These are phyloP conservation scores for Wickerhamomyces sydowiorum DNA, from an alignment of 805 yeast species.

Conservation along the genomic window DNA sequence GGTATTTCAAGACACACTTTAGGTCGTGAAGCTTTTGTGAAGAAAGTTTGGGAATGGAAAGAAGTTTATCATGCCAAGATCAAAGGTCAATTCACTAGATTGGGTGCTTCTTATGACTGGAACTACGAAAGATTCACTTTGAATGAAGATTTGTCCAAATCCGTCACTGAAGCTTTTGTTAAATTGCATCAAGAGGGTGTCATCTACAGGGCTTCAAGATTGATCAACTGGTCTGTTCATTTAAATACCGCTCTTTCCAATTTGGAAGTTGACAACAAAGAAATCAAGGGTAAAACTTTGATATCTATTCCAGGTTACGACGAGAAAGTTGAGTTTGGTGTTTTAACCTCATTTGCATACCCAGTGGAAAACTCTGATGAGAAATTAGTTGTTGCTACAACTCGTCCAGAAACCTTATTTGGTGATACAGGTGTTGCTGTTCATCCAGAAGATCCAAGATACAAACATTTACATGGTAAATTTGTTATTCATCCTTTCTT, in stretches of 20 bases:
- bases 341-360: constrained; percentile 91
- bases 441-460: constrained; percentile 92
- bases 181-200: constrained; percentile 90
- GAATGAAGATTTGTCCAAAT: constrained; percentile 66
- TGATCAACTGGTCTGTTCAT: constrained; percentile 95
- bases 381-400: constrained; percentile 87
- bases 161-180: constrained; percentile 90
- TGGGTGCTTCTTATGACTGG: constrained; percentile 99
- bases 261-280: constrained; percentile 93
- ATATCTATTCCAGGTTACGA: constrained; percentile 87
- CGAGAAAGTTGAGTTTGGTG: constrained; percentile 91
- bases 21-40: constrained; percentile 86
- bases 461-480: constrained; percentile 92
- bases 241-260: constrained; percentile 94
- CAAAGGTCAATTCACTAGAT: constrained; percentile 72
- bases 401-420: constrained; percentile 97
- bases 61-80: constrained; percentile 86
- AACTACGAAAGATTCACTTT: constrained; percentile 89
- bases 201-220: constrained; percentile 87
- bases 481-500: constrained; percentile 86
- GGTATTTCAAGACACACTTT: constrained; percentile 89
- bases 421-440: constrained; percentile 99
- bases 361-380: constrained; percentile 83
- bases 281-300: constrained; percentile 73
- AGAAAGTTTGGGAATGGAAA: constrained; percentile 97